Evolutionary conservation across 768 basidiomycete genomes (phyloP), one percentile per base, ranked within the genome.

Genomic region (Lepiota brunneoincarnata): DNA sequence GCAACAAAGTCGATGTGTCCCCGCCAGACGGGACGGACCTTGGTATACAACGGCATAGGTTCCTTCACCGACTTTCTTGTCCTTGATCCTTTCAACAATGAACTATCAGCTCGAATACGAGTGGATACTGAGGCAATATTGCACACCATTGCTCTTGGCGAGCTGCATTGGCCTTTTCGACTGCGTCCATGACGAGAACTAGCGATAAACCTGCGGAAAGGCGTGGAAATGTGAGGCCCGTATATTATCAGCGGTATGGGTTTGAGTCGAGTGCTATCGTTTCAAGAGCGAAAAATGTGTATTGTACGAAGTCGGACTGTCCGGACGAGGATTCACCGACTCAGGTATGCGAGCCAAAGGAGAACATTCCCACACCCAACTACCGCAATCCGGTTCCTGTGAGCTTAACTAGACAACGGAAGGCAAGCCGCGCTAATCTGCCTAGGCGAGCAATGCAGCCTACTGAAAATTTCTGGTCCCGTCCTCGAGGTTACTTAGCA

Each of bases 31-130:
- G 23, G 39, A 67, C 73, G 57, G 42, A 87, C 94, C 94, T 84
- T 84, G 80, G 71, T 96, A 98, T 2, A 98, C 94, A 41, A 95
- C 94, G 49, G 96, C 95, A 67, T 94, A 99, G 12, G 95, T 89
- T 70, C 97, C 97, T 69, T 92, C 90, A 61, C 90, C 90, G 51
- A 91, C 81, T 67, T 92, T 92, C 62, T 79, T 80, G 64, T 89
- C 89, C 63, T 92, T 92, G 12, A 76, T 75, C 90, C 90, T 91
- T 39, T 51, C 18, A 48, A 23, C 12, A 37, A 31, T 53, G 44
- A 20, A 12, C 11, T 34, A 23, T 59, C 28, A 42, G 45, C 17
- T 17, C 18, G 23, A 15, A 23, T n/a, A 6, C 1, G 10, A 31
- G 35, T 23, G 14, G 48, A 6, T 53, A 26, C n/a, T 5, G n/a